Percentiles rank a stretch among this genome's conserved stretches.
Evolutionary conservation across 78 protist genomes (phyloP).

Genomic region (Dictyostelium citrinum): DNA sequence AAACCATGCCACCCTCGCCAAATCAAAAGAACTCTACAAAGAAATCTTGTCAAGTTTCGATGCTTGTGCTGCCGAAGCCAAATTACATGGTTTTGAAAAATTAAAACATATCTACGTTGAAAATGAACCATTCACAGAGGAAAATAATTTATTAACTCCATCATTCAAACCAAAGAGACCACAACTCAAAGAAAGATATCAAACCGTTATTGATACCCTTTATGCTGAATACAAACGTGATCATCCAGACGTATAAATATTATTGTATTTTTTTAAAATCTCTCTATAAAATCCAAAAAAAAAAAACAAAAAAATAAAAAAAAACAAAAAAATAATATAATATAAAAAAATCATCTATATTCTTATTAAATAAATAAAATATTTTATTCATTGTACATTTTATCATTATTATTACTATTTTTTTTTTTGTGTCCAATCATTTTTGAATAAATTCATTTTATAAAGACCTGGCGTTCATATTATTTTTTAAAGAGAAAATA

Average conservation of each 20-base stretch:
- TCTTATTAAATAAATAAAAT: too few relatives aligned
- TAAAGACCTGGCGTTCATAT: too few relatives aligned
- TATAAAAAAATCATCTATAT: too few relatives aligned
- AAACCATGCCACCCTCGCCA: not conserved
- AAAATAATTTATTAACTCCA: slow-evolving; percentile 85
- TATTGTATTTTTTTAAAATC: not conserved
- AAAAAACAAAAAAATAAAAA: not conserved
- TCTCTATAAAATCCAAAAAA: not conserved
- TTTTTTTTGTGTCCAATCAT: too few relatives aligned
- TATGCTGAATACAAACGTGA: slow-evolving; percentile 56
- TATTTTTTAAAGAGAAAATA: too few relatives aligned
- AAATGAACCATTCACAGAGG: slow-evolving; percentile 74
- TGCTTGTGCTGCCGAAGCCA: slow-evolving; percentile 54
- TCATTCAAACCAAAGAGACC: slow-evolving; percentile 90
- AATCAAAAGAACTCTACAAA: slow-evolving; percentile 29
- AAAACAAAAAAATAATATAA: not conserved
- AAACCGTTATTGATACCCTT: slow-evolving; percentile 30
- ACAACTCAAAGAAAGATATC: slow-evolving; percentile 49
- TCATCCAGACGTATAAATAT: slow-evolving; percentile 61
- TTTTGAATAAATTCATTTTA: too few relatives aligned
- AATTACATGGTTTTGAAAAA: slow-evolving; percentile 76
- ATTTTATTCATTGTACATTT: too few relatives aligned
- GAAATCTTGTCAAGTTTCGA: slow-evolving; percentile 59
- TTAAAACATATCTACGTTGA: slow-evolving; percentile 71
- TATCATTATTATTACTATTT: too few relatives aligned